Evolutionary conservation across 306 rosid genomes (phyloP), one percentile per base, ranked within the genome.

Genomic region (Luffa aegyptiaca): DNA sequence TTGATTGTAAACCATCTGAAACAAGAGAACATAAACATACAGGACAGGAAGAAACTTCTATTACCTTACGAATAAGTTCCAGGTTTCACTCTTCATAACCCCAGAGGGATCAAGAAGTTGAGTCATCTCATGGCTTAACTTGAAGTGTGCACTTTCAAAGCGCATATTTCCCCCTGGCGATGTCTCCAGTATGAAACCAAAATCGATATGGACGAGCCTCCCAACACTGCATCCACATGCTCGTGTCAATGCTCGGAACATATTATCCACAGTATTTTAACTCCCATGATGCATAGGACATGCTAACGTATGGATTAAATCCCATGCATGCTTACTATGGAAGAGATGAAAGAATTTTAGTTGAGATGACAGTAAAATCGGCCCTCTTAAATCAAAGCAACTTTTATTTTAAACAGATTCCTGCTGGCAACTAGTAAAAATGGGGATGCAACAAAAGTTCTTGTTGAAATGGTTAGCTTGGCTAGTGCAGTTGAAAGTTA

Each of bases 81-180:
- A 93, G 18, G 98, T 92, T 51, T 93, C 98, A 85, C 98, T 93
- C 85, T 93, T 93, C 98, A 93, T 93, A 49, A 82, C 91, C 79
- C 97, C 97, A 0, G 97, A 90, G 82, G 99, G 99, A 79, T 95
- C 99, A 81, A 95, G 90, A 76, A 92, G 84, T 84, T 95, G 99
- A 69, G 99, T 95, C 99, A 95, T 95, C 86, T 95, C 99, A 72
- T 95, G 99, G 92, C 99, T 95, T 80, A 95, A 90, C 89, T 95
- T 95, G 81, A 95, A 95, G 89, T 95, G 97, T 21, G 99, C 99
- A 82, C 97, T 95, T 86, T 95, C 99, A 55, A 93, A 93, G 68
- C 97, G 97, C 98, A 93, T 91, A 81, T 95, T 95, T 58, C 97
- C 97, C 81, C 99, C 98, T 0, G 99, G 99, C 45, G 99, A 95